Evolutionary conservation across 352 stramenopile genomes (phyloP).

Genomic region (Phytopythium vexans): DNA sequence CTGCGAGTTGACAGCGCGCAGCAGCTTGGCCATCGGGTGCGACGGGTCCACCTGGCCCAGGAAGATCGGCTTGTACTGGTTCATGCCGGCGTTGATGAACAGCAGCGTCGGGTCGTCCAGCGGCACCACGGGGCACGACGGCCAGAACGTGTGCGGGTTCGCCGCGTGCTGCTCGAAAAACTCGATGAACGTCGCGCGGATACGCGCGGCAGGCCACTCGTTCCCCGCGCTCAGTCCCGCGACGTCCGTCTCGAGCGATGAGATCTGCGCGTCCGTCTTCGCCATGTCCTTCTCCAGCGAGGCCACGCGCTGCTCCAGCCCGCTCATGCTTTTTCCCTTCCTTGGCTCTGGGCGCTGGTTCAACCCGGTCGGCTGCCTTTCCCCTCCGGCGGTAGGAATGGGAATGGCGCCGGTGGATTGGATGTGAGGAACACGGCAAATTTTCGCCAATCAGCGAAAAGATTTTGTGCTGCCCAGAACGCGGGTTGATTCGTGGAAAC

Average conservation of each 20-base stretch:
- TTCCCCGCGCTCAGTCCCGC: slow-evolving; percentile 16
- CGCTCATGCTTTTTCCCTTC: slow-evolving; percentile 13
- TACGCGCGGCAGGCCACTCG: slow-evolving; percentile 93
- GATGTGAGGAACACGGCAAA: too few relatives aligned
- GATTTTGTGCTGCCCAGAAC: too few relatives aligned
- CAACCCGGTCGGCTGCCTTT: not conserved
- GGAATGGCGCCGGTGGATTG: not conserved
- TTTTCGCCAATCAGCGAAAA: too few relatives aligned
- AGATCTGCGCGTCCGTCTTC: slow-evolving; percentile 18
- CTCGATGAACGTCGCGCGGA: slow-evolving; percentile 97
- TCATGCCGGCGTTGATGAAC: slow-evolving; percentile 99
- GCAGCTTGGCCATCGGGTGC: slow-evolving; percentile 90
- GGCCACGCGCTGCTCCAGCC: slow-evolving; percentile 29
- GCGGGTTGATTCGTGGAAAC: too few relatives aligned
- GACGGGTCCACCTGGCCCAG: slow-evolving; percentile 95
- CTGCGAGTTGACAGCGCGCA: slow-evolving; percentile 95
- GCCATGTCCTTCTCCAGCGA: slow-evolving; percentile 23
- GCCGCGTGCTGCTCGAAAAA: slow-evolving; percentile 92
- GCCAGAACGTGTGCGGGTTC: slow-evolving; percentile 92
- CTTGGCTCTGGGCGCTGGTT: not conserved
- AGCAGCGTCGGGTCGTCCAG: slow-evolving; percentile 98
- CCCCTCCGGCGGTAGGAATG: slow-evolving; percentile 1
- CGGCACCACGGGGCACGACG: slow-evolving; percentile 95
- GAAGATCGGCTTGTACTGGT: slow-evolving; percentile 99
- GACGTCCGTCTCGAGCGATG: slow-evolving; percentile 17